Evolutionary conservation across 2,329 filamentous ascomycete genomes (phyloP).

Genomic region (Thermomyces lanuginosus): DNA sequence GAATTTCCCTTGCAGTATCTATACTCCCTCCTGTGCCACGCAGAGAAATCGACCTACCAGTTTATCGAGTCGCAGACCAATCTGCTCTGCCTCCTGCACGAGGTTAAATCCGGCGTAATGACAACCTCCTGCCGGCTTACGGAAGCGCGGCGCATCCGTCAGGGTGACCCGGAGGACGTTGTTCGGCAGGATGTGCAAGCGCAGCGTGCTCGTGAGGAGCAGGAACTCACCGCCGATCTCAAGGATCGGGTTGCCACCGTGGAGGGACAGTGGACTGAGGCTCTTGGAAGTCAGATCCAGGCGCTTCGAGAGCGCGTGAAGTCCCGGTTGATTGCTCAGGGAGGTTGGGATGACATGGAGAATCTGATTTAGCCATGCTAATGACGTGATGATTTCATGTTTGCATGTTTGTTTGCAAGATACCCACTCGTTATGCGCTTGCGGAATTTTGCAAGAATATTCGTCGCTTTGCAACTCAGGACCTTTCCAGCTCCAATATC

Average conservation of each 20-base stretch:
- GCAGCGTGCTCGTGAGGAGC: conserved; percentile 51
- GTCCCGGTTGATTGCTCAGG: conserved; percentile 54
- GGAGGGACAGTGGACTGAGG: conserved; percentile 79
- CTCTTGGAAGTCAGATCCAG: conserved; percentile 61
- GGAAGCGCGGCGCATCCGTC: conserved; percentile 45
- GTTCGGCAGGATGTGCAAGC: conserved; percentile 35
- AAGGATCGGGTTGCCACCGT: conserved; percentile 88
- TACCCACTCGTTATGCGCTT: conserved; percentile 1
- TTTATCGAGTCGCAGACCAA: conserved; percentile 95
- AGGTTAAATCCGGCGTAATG: conserved; percentile 68
- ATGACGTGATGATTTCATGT: conserved; percentile 4
- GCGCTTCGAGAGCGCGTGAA: conserved; percentile 59
- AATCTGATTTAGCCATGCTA: conserved; percentile 32
- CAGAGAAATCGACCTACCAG: conserved; percentile 85
- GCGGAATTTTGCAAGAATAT: no score
- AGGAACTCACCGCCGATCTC: conserved; percentile 60
- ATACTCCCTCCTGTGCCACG: conserved; percentile 67
- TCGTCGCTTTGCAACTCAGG: neutral
- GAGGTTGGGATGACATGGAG: conserved; percentile 74
- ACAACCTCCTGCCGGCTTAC: conserved; percentile 50
- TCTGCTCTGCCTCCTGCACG: conserved; percentile 72
- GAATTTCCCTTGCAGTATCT: conserved; percentile 79
- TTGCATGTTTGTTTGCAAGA: conserved; percentile 4
- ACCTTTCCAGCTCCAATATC: no score
- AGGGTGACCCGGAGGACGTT: conserved; percentile 26